phyloP scores from a whole-genome alignment of 805 yeast species.

The Sugiyamaella lignohabitans region DNA sequence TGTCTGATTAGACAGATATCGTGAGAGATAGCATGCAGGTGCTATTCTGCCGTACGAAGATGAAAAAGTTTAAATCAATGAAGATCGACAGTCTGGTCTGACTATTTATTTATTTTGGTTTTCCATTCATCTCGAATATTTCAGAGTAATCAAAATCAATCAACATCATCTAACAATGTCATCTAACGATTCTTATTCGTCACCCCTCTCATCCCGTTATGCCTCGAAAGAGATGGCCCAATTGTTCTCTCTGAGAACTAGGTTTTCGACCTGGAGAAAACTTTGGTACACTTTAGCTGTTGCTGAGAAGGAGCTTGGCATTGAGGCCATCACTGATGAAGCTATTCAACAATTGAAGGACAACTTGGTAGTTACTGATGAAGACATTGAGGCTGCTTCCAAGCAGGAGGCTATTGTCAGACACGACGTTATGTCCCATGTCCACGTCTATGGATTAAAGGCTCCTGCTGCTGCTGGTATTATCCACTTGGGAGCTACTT shows the following conservation, averaged over 20 bases:
- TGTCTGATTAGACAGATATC: too few relatives aligned
- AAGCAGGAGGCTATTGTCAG: conserved; percentile 96
- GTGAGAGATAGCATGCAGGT: too few relatives aligned
- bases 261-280: conserved; percentile 98
- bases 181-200: conserved; percentile 68
- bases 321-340: conserved; percentile 77
- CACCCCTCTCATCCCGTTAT: conserved; percentile 94
- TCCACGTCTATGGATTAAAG: conserved; percentile 85
- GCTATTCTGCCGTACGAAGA: too few relatives aligned
- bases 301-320: conserved; percentile 90
- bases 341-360: conserved; percentile 81
- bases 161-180: too few relatives aligned
- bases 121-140: too few relatives aligned
- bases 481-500: conserved; percentile 96
- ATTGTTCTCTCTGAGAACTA: conserved; percentile 84
- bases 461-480: conserved; percentile 97
- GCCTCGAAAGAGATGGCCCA: conserved; percentile 97
- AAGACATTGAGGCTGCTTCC: conserved; percentile 82
- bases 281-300: conserved; percentile 92
- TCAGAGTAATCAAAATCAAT: too few relatives aligned
- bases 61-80: too few relatives aligned
- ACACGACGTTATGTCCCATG: conserved; percentile 99
- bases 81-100: too few relatives aligned
- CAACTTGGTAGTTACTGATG: conserved; percentile 80
- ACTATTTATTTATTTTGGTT: too few relatives aligned